Percentiles rank a stretch among this genome's conserved stretches.
Conservation (phyloP, 1,284 basidiomycete genomes). For the Cutaneotrichosporon spelunceum region DNA sequence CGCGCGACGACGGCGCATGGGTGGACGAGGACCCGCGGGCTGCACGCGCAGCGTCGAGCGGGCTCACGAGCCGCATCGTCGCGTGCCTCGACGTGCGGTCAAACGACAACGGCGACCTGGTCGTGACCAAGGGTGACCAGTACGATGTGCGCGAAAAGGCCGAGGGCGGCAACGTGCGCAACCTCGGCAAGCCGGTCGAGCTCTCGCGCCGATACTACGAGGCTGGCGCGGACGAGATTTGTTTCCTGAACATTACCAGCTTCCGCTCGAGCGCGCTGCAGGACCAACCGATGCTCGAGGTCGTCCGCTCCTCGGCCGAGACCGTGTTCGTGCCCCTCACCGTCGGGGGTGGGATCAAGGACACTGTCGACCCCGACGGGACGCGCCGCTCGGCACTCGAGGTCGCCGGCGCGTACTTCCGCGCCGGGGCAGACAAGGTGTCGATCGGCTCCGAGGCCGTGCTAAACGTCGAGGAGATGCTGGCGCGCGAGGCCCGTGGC, state of each 20-base stretch:
- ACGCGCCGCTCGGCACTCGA: constrained; percentile 81
- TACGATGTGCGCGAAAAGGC: constrained; percentile 92
- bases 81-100: constrained; percentile 97
- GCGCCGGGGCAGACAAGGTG: constrained; percentile 91
- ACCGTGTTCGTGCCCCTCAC: constrained; percentile 96
- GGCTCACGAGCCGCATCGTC: constrained; percentile 88
- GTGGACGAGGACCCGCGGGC: constrained; percentile 18
- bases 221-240: constrained; percentile 92
- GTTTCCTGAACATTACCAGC: constrained; percentile 98
- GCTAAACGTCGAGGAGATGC: constrained; percentile 81
- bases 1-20: constrained; percentile 3
- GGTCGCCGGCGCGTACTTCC: constrained; percentile 94
- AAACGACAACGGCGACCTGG: constrained; percentile 94
- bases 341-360: constrained; percentile 97
- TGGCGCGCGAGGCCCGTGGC: constrained; percentile 56
- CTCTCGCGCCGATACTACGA: constrained; percentile 83
- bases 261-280: constrained; percentile 92
- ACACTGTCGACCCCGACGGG: constrained; percentile 92
- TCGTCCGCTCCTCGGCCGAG: constrained; percentile 85
- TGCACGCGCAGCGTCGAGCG: constrained; percentile 54
- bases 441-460: constrained; percentile 96
- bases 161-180: constrained; percentile 72
- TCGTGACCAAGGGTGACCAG: constrained; percentile 99
- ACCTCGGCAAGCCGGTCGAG: constrained; percentile 95
- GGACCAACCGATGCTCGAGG: constrained; percentile 97